Base-by-base conservation (phyloP, 2,329 filamentous ascomycete species). In the Tolypocladium guangdongense region DNA sequence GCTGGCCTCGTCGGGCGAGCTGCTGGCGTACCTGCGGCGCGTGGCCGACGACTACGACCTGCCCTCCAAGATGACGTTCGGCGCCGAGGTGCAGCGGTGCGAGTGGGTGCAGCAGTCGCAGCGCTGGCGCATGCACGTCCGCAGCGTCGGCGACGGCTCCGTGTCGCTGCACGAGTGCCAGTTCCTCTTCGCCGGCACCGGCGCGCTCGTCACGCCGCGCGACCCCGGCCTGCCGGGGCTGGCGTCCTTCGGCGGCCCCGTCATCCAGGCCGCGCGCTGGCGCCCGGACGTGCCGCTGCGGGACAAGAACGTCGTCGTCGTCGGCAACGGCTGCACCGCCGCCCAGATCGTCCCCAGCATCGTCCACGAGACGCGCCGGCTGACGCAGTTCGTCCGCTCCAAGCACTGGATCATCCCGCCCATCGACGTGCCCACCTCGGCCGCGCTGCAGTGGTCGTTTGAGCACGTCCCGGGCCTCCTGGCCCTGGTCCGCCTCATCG, bases 181-280 rank as follows among this genome's bases (percentile, higher is more conserved):
- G 55, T 72, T 74, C 45, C 64, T 75, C 51, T 73, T 69, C 55
- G 56, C 62, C 11, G 71, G 58, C 6, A 57, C 64, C 0, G 72
- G 72, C 6, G 55, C 65, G 22, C 63, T 75, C 14, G 62, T 63
- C 30, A 50, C 62, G 36, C 66, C 70, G 0, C 62, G 66, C 2
- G 62, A 66, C 38, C 58, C 71, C 1, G 69, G 73, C 20, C 73
- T 83, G 24, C 70, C 74, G 0, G 81, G 80, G 0, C 56, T 77
- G 0, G 58, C 72, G 2, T 67, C 65, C n/a, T 85, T 81, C 65
- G 64, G 72, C 51, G 81, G 80, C 10, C 61, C 66, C 8, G 63
- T 82, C 4, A 70, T 82, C 45, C 81, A 84, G 60, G 77, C 77
- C 0, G 75, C 81, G 1, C 69, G 72, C 38, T 85, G 79, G 79